A percentile compares a stretch with the other conserved stretches of the same genome.
Conservation (phyloP, 1,284 basidiomycete genomes). For the Chiua sp. region DNA sequence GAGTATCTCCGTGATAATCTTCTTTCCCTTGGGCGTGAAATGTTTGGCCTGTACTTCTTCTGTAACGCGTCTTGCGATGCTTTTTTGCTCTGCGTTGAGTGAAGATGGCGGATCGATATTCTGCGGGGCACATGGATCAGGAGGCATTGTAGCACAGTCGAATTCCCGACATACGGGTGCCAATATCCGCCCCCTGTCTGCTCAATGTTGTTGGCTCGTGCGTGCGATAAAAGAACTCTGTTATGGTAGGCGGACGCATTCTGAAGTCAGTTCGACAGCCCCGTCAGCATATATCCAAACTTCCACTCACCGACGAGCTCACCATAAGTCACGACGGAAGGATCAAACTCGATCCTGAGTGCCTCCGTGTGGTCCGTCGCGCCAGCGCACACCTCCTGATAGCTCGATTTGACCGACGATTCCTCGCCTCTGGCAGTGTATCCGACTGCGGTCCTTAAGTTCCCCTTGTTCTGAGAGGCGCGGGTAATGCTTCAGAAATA, state of each 20-base stretch:
- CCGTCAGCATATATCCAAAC: no score
- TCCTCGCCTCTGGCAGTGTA: slow-evolving; percentile 83
- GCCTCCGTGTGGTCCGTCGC: slow-evolving; percentile 92
- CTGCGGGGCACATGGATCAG: slow-evolving; percentile 42
- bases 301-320: slow-evolving; percentile 75
- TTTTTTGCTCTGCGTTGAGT: slow-evolving; percentile 79
- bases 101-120: slow-evolving; percentile 96
- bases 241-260: no score
- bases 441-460: slow-evolving; percentile 76
- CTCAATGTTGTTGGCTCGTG: slow-evolving; percentile 93
- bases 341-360: slow-evolving; percentile 86
- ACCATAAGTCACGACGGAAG: slow-evolving; percentile 75
- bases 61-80: slow-evolving; percentile 81
- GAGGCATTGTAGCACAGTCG: not conserved
- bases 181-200: slow-evolving; percentile 77
- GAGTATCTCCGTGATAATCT: slow-evolving; percentile 80
- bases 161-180: slow-evolving; percentile 67
- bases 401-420: slow-evolving; percentile 62
- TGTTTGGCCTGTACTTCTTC: slow-evolving; percentile 87
- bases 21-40: slow-evolving; percentile 73
- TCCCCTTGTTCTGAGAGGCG: slow-evolving; percentile 67
- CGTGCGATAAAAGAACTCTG: slow-evolving; percentile 93
- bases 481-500: slow-evolving; percentile 84
- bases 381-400: slow-evolving; percentile 83
- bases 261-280: not conserved